These are phyloP conservation scores for Aureobasidium pullulans DNA, from an alignment of 2,329 filamentous ascomycete genomes.

Conservation along the genomic window DNA sequence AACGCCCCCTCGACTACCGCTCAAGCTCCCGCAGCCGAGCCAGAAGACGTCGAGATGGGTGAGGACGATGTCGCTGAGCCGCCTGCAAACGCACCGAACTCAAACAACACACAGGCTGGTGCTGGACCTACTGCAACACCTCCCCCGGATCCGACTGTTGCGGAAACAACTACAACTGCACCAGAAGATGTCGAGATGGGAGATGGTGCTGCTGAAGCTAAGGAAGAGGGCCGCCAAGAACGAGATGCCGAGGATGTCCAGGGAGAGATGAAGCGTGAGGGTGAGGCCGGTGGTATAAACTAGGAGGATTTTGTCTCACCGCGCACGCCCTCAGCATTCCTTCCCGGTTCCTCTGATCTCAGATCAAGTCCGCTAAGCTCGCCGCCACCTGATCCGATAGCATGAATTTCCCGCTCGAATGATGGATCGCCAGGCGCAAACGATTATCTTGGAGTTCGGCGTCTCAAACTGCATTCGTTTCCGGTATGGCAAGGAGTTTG, in stretches of 20 bases:
- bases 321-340: neutral
- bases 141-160: neutral
- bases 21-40: constrained; percentile 1
- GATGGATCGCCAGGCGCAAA: no score
- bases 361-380: no score
- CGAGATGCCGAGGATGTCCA: constrained; percentile 23
- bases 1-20: neutral
- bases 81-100: neutral
- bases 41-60: constrained; percentile 22
- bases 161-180: neutral
- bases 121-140: constrained; percentile 2
- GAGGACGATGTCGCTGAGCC: constrained; percentile 16
- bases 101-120: neutral
- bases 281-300: constrained; percentile 11
- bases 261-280: constrained; percentile 20
- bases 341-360: no score
- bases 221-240: constrained; percentile 26
- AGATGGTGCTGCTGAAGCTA: constrained; percentile 14
- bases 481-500: neutral
- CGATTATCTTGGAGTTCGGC: neutral
- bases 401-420: no score
- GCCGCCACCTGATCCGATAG: no score
- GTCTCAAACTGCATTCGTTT: neutral
- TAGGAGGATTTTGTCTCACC: neutral
- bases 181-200: constrained; percentile 15